These are phyloP conservation scores for Xerocomus alliaceus DNA, from an alignment of 1,284 basidiomycete species.

Conservation along the genomic window DNA sequence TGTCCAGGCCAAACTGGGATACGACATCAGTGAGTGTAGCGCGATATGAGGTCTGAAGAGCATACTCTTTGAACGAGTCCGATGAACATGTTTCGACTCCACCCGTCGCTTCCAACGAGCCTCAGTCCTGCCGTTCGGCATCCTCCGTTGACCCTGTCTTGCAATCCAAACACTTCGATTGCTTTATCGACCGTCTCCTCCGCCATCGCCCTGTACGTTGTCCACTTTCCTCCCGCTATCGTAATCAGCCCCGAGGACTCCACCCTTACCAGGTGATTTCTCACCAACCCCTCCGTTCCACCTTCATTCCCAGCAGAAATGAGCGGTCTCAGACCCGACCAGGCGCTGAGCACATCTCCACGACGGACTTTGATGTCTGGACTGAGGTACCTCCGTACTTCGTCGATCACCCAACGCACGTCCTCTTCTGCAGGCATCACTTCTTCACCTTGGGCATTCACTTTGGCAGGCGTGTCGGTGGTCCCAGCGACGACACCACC, in stretches of 20 bases:
- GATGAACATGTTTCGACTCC: constrained; percentile 97
- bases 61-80: constrained; percentile 87
- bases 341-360: constrained; percentile 96
- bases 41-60: constrained; percentile 1
- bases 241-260: constrained; percentile 82
- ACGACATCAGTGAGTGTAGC: not conserved
- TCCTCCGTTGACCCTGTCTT: constrained; percentile 60
- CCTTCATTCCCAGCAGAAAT: constrained; percentile 71
- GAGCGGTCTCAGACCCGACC: constrained; percentile 91
- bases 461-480: constrained; percentile 85
- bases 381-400: constrained; percentile 87
- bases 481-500: constrained; percentile 98
- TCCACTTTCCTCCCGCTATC: constrained; percentile 99
- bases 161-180: constrained; percentile 77
- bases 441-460: constrained; percentile 62
- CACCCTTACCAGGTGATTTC: constrained; percentile 95
- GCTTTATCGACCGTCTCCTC: constrained; percentile 94
- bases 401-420: constrained; percentile 95
- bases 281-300: constrained; percentile 88
- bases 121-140: constrained; percentile 86
- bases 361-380: constrained; percentile 94
- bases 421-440: constrained; percentile 92
- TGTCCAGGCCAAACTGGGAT: constrained; percentile 81
- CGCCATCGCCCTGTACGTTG: constrained; percentile 96
- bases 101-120: constrained; percentile 92